Evolutionary conservation across 164 flowering plant genomes (phyloP).

Genomic region (Stephania cephalantha): DNA sequence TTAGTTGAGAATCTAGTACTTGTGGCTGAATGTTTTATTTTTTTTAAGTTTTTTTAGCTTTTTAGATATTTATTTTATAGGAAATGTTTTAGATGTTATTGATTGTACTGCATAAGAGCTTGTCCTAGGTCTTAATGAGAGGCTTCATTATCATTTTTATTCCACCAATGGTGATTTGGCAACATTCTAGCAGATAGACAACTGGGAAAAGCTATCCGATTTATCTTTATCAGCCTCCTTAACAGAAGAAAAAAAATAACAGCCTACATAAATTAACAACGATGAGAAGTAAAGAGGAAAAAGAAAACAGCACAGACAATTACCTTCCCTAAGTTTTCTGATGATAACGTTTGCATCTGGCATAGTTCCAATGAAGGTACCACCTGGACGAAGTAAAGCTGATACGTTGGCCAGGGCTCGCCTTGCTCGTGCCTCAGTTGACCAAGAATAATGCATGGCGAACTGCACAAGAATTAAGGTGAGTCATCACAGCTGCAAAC

Average conservation of each 20-base stretch:
- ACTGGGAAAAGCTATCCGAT: neutral
- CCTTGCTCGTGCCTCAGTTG: slow-evolving; percentile 91
- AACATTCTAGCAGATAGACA: neutral
- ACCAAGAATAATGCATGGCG: slow-evolving; percentile 98
- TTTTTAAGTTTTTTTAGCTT: no score
- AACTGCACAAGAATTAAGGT: slow-evolving; percentile 48
- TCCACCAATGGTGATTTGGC: neutral
- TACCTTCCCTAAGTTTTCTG: slow-evolving; percentile 91
- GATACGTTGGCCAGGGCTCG: slow-evolving; percentile 93
- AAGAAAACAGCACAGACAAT: neutral
- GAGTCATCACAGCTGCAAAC: slow-evolving; percentile 2
- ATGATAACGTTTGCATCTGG: slow-evolving; percentile 97
- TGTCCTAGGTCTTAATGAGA: no score
- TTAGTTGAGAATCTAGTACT: no score
- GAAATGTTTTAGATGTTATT: no score
- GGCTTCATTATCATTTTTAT: neutral
- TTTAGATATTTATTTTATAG: no score
- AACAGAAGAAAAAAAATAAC: neutral
- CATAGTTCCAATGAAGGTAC: slow-evolving; percentile 95
- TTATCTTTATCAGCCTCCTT: neutral
- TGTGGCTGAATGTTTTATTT: no score
- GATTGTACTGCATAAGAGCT: no score
- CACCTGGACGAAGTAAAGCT: slow-evolving; percentile 95
- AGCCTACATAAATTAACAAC: neutral
- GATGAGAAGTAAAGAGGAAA: neutral